Percentiles rank a stretch among this genome's conserved stretches.
phyloP scores from a whole-genome alignment of 2,329 filamentous ascomycete species.

The Didymosphaeria variabile region DNA sequence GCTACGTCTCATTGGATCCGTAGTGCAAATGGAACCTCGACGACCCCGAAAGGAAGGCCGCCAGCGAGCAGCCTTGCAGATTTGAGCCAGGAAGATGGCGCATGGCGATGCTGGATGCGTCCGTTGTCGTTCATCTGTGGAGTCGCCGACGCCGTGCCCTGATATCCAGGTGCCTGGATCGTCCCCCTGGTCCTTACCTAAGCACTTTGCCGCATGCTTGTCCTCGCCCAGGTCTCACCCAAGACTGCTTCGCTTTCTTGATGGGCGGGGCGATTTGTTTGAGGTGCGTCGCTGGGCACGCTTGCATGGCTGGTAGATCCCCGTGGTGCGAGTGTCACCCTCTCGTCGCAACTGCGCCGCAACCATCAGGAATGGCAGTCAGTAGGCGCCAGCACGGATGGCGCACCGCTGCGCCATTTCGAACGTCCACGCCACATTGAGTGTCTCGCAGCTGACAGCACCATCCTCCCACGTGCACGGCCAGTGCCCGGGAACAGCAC shows the following conservation, averaged over 20 bases:
- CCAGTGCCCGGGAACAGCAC: not conserved
- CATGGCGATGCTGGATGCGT: not conserved
- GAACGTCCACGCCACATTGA: constrained; percentile 1
- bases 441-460: constrained; percentile 11
- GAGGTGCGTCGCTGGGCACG: constrained; percentile 1
- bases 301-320: not conserved
- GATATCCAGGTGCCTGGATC: constrained; percentile 17
- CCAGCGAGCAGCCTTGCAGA: not conserved
- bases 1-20: not conserved
- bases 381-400: not conserved
- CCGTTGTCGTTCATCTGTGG: not conserved
- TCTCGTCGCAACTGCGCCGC: constrained; percentile 1
- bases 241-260: constrained; percentile 9
- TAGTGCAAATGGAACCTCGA: constrained; percentile 1
- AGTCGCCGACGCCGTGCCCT: not conserved
- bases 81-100: constrained; percentile 6
- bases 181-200: constrained; percentile 7
- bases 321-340: not conserved
- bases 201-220: constrained; percentile 11
- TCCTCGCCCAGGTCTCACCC: not conserved
- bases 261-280: not conserved
- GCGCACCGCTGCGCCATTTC: not conserved
- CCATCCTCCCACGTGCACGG: constrained; percentile 2
- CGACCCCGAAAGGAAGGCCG: constrained; percentile 1
- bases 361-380: not conserved